A percentile compares a stretch with the other conserved stretches of the same genome.
phyloP scores from a whole-genome alignment of 1,139 yeast species.

The Yamadazyma buinensis region DNA sequence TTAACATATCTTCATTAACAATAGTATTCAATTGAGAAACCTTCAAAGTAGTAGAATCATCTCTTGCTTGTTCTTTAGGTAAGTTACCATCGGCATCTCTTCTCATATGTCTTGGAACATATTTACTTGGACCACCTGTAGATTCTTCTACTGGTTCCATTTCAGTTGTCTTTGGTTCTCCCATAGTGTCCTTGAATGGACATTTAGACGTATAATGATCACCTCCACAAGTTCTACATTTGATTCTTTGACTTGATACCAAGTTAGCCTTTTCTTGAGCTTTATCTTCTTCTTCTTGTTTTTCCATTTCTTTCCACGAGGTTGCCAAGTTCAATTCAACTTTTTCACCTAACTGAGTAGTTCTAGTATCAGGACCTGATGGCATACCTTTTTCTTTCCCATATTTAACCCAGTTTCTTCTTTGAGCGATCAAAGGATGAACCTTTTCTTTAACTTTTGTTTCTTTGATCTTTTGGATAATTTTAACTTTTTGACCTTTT shows the following conservation, averaged over 20 bases:
- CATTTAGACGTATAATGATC: slow-evolving; percentile 92
- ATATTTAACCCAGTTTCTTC: slow-evolving; percentile 74
- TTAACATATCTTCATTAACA: slow-evolving; percentile 79
- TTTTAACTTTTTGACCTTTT: slow-evolving; percentile 80
- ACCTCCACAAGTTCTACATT: slow-evolving; percentile 92
- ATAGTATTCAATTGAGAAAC: slow-evolving; percentile 86
- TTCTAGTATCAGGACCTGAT: slow-evolving; percentile 83
- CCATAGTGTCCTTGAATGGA: slow-evolving; percentile 92
- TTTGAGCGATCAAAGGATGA: slow-evolving; percentile 67
- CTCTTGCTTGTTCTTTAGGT: slow-evolving; percentile 53
- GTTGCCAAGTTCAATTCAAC: slow-evolving; percentile 67
- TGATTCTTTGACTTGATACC: slow-evolving; percentile 47
- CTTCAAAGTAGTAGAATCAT: slow-evolving; percentile 85
- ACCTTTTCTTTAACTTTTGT: slow-evolving; percentile 78
- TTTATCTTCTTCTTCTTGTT: slow-evolving; percentile 55
- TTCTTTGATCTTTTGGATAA: slow-evolving; percentile 81
- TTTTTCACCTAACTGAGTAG: slow-evolving; percentile 88
- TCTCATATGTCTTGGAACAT: slow-evolving; percentile 81
- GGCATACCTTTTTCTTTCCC: slow-evolving; percentile 77
- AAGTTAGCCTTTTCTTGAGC: slow-evolving; percentile 49
- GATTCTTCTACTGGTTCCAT: slow-evolving; percentile 27
- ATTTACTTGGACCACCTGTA: slow-evolving; percentile 27
- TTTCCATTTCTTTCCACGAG: slow-evolving; percentile 67
- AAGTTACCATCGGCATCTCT: slow-evolving; percentile 55
- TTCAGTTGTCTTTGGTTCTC: slow-evolving; percentile 32